These are phyloP conservation scores for Pythium pectinolyticum DNA, from an alignment of 352 stramenopile species.

Conservation along the genomic window DNA sequence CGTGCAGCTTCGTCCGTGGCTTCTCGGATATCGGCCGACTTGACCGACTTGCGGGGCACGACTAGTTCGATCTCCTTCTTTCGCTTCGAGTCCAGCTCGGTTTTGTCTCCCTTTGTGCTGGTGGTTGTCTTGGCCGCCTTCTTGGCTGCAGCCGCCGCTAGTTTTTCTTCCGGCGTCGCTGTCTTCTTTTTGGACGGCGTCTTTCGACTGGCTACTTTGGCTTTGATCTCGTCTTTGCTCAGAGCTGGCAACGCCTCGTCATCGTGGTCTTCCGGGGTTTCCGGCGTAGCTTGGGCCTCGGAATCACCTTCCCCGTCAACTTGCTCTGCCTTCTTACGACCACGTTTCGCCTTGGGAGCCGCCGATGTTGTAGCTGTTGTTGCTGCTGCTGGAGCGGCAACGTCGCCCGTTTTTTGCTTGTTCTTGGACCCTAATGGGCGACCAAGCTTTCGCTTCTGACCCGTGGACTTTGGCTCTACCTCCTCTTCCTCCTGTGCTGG, in stretches of 20 bases:
- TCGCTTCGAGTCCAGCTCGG: constrained; percentile 68
- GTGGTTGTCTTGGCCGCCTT: constrained; percentile 34
- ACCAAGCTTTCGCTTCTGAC: constrained; percentile 43
- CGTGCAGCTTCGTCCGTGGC: constrained; percentile 68
- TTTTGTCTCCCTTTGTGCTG: constrained; percentile 41
- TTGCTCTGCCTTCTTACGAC: constrained; percentile 27
- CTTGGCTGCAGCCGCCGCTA: constrained; percentile 30
- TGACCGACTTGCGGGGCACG: constrained; percentile 74
- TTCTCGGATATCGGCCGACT: constrained; percentile 72
- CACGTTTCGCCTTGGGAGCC: constrained; percentile 21
- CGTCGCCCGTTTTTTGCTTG: constrained; percentile 35
- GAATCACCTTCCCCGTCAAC: constrained; percentile 19
- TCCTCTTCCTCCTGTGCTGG: constrained; percentile 15
- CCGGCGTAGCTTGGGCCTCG: constrained; percentile 6
- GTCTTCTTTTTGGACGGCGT: constrained; percentile 65
- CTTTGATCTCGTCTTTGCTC: constrained; percentile 80
- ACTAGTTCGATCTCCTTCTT: constrained; percentile 84
- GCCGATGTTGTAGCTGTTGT: constrained; percentile 4
- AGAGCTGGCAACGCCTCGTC: constrained; percentile 33
- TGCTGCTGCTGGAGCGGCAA: constrained; percentile 34
- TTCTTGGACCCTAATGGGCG: constrained; percentile 41
- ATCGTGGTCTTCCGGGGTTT: constrained; percentile 41
- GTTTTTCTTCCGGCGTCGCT: constrained; percentile 29
- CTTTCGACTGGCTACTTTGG: constrained; percentile 70
- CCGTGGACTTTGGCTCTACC: constrained; percentile 24